Percentiles rank a stretch among this genome's conserved stretches.
Conservation (phyloP, 73 alveolate species). For the Paramecium biaurelia region DNA sequence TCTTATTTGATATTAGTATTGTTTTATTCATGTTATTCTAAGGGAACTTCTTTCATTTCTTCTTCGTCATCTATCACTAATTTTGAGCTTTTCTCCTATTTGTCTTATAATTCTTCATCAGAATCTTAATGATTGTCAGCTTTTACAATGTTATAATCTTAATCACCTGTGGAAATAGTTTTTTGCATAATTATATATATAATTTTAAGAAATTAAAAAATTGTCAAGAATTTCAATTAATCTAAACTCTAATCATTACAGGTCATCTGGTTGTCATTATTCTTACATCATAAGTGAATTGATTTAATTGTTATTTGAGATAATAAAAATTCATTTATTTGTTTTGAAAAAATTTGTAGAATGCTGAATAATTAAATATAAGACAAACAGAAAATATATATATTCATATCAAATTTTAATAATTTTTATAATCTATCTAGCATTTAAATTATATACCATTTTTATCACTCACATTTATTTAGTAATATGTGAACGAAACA, state of each 20-base stretch:
- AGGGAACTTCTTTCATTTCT: neutral
- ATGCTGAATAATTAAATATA: neutral
- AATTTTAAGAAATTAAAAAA: neutral
- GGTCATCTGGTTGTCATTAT: neutral
- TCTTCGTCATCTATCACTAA: neutral
- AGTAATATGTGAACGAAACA: no score
- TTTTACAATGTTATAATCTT: neutral
- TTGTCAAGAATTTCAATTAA: neutral
- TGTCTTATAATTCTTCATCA: neutral
- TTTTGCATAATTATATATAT: neutral
- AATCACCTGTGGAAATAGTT: neutral
- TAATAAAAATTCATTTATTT: neutral
- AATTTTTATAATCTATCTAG: no score
- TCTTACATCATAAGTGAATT: neutral
- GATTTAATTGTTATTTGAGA: neutral
- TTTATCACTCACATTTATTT: no score
- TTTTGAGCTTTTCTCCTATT: neutral
- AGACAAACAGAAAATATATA: neutral
- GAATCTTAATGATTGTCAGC: neutral
- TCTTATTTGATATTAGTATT: neutral
- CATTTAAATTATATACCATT: no score
- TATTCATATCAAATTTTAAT: no score
- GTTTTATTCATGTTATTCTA: neutral
- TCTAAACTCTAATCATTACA: neutral
- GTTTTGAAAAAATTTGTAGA: neutral